These are phyloP conservation scores for Oryza australiensis DNA, from an alignment of 176 grass and related monocot species.

Conservation along the genomic window DNA sequence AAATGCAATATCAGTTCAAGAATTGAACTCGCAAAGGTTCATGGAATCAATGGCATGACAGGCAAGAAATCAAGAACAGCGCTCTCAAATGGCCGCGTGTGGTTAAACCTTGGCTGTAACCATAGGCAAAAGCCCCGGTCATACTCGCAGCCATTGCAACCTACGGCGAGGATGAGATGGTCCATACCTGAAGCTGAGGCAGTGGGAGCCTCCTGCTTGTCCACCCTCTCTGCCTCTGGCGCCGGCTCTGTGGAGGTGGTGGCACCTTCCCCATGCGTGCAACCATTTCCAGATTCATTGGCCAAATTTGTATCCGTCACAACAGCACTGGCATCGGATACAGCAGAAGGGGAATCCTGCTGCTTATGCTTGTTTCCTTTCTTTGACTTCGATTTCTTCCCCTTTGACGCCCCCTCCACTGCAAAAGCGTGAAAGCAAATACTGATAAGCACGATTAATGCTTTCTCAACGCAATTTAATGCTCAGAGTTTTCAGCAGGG, in stretches of 20 bases:
- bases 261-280: neutral
- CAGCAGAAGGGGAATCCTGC: neutral
- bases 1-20: neutral
- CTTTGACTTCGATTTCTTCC: constrained; percentile 5
- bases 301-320: neutral
- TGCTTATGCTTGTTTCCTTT: constrained; percentile 31
- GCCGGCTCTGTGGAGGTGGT: neutral
- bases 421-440: neutral
- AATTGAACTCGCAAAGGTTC: neutral
- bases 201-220: neutral
- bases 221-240: neutral
- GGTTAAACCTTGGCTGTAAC: neutral
- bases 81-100: neutral
- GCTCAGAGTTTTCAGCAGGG: too few relatives aligned
- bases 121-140: neutral
- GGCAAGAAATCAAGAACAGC: constrained; percentile 2
- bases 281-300: constrained; percentile 11
- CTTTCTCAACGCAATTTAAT: neutral
- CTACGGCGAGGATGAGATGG: neutral
- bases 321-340: neutral
- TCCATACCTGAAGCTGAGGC: constrained; percentile 27
- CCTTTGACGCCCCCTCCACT: neutral
- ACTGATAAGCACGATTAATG: neutral
- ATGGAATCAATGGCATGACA: neutral
- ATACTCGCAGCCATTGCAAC: neutral